Evolutionary conservation across 2,329 filamentous ascomycete genomes (phyloP).

Genomic region (Aureobasidium vineae): DNA sequence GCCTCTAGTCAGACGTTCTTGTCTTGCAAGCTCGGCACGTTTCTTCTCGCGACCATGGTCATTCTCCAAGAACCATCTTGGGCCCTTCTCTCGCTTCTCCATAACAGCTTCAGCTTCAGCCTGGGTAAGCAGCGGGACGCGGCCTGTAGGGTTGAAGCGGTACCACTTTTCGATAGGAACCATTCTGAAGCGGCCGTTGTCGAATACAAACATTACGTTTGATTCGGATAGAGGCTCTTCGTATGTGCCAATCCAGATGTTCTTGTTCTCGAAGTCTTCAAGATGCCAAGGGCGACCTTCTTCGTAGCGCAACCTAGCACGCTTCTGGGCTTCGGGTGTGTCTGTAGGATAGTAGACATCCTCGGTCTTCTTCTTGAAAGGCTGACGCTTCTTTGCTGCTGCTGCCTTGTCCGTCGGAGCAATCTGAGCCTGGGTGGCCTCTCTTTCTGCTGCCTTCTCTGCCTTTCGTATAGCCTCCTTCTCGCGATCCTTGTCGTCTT

Average conservation of each 20-base stretch:
- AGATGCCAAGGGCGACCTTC: conserved; percentile 95
- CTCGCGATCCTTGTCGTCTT: conserved; percentile 66
- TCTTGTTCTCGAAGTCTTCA: conserved; percentile 93
- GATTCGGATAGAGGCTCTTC: conserved; percentile 81
- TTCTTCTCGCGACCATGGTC: conserved; percentile 38
- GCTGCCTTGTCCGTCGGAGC: conserved; percentile 70
- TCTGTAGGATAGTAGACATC: conserved; percentile 81
- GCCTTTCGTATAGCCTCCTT: conserved; percentile 60
- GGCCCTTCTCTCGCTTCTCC: conserved; percentile 71
- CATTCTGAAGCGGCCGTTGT: conserved; percentile 70
- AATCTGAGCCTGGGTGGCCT: conserved; percentile 87
- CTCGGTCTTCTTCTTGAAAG: conserved; percentile 74
- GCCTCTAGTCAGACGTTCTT: conserved; percentile 58
- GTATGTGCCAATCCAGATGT: conserved; percentile 89
- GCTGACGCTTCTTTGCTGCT: conserved; percentile 57
- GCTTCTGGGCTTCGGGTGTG: conserved; percentile 68
- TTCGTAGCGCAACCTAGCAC: conserved; percentile 71
- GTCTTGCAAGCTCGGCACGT: conserved; percentile 29
- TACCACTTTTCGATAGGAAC: conserved; percentile 96
- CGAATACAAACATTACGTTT: conserved; percentile 74
- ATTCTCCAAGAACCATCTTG: conserved; percentile 74
- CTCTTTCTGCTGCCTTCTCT: conserved; percentile 80
- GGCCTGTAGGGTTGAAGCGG: conserved; percentile 68
- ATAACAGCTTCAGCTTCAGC: conserved; percentile 84
- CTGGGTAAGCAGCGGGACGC: conserved; percentile 66